A percentile compares a stretch with the other conserved stretches of the same genome.
phyloP scores from a whole-genome alignment of 352 stramenopile species.

The Elongisporangium prolatum region DNA sequence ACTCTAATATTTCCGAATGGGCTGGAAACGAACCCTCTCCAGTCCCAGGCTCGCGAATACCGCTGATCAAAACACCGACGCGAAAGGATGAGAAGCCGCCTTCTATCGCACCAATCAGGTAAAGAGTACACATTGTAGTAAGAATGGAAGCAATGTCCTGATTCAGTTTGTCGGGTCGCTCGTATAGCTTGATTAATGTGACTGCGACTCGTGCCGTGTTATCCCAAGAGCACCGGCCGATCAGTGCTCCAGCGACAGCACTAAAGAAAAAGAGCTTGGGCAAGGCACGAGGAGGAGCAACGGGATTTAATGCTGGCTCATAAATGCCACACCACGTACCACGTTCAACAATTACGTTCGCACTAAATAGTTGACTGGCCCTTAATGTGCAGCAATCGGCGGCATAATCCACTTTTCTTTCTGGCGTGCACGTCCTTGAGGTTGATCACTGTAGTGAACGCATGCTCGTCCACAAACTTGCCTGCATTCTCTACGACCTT shows the following conservation, averaged over 20 bases:
- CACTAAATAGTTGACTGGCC: neutral
- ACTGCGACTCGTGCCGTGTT: constrained; percentile 28
- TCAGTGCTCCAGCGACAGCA: constrained; percentile 43
- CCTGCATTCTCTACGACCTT: constrained; percentile 27
- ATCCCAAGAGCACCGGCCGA: constrained; percentile 28
- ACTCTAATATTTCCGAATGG: no score
- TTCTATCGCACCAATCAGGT: constrained; percentile 12
- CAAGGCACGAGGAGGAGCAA: neutral
- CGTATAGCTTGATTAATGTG: constrained; percentile 29
- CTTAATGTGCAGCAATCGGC: constrained; percentile 35
- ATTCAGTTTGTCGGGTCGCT: neutral
- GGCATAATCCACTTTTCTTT: constrained; percentile 33
- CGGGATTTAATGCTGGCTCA: neutral
- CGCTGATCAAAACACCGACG: neutral
- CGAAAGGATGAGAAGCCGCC: constrained; percentile 4
- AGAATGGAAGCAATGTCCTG: no score
- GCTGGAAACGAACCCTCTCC: neutral
- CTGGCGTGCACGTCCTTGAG: constrained; percentile 27
- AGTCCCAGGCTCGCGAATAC: neutral
- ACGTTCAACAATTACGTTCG: no score
- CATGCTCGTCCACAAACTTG: constrained; percentile 30
- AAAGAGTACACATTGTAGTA: neutral
- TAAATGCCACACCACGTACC: no score
- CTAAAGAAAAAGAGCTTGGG: constrained; percentile 37
- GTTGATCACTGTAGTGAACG: constrained; percentile 12